Evolutionary conservation across 495 filamentous ascomycete genomes (phyloP).

Genomic region (Penicillium robsamsonii): DNA sequence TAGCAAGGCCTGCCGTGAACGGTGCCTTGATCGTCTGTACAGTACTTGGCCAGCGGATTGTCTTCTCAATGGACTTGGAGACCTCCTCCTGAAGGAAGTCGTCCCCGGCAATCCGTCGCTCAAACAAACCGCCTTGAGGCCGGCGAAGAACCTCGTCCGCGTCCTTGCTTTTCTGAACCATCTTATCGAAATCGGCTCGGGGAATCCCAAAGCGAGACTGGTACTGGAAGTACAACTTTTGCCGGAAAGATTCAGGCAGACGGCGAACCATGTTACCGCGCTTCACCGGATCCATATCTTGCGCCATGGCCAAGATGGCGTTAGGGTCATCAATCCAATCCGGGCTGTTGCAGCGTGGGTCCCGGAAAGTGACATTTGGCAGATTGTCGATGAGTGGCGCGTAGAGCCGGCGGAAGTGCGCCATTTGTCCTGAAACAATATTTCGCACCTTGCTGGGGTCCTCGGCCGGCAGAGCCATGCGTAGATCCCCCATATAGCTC

Average conservation of each 20-base stretch:
- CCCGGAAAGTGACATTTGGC: slow-evolving; percentile 81
- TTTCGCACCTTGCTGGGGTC: slow-evolving; percentile 91
- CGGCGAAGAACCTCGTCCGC: slow-evolving; percentile 65
- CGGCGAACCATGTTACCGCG: slow-evolving; percentile 95
- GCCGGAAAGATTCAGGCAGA: slow-evolving; percentile 80
- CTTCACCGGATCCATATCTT: slow-evolving; percentile 88
- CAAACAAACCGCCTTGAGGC: slow-evolving; percentile 77
- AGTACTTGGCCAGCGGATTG: slow-evolving; percentile 86
- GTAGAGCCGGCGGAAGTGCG: slow-evolving; percentile 88
- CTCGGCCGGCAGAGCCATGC: slow-evolving; percentile 84
- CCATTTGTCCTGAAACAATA: slow-evolving; percentile 86
- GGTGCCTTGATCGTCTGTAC: slow-evolving; percentile 79
- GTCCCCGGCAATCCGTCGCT: slow-evolving; percentile 75
- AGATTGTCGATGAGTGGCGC: slow-evolving; percentile 82
- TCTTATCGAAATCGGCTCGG: slow-evolving; percentile 74
- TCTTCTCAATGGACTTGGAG: slow-evolving; percentile 71
- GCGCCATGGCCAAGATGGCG: slow-evolving; percentile 59
- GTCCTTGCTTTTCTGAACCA: slow-evolving; percentile 68
- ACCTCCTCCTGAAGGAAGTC: slow-evolving; percentile 65
- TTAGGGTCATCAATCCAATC: slow-evolving; percentile 67
- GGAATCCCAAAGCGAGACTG: slow-evolving; percentile 88
- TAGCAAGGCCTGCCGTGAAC: slow-evolving; percentile 68
- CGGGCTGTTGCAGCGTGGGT: slow-evolving; percentile 56
- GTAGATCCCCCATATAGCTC: slow-evolving; percentile 90
- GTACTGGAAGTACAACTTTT: slow-evolving; percentile 89